These are phyloP conservation scores for Cystofilobasidium ferigula DNA, from an alignment of 768 basidiomycete species.

Conservation along the genomic window DNA sequence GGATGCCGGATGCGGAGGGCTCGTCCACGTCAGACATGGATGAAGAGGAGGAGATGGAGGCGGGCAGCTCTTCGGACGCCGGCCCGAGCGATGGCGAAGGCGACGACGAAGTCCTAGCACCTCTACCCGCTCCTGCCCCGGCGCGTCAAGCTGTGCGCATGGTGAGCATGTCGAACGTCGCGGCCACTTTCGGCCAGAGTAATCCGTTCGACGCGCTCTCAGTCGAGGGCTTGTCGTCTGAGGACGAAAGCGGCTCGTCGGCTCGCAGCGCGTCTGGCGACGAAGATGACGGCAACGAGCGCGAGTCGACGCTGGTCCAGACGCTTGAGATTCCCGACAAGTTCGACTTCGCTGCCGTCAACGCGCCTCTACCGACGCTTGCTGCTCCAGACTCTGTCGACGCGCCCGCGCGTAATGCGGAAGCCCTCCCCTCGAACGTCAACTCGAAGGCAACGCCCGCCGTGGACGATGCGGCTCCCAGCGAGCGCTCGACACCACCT, in stretches of 20 bases:
- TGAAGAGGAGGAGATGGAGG: background rate
- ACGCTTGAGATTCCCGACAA: conserved; percentile 3
- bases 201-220: background rate
- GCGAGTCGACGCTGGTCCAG: background rate
- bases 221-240: background rate
- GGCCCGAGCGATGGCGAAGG: background rate
- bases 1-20: background rate
- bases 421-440: too few species aligned
- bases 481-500: too few species aligned
- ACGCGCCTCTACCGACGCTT: too few species aligned
- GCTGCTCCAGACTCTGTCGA: too few species aligned
- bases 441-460: too few species aligned
- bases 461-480: too few species aligned
- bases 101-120: background rate
- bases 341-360: conserved; percentile 6
- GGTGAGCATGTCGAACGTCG: background rate
- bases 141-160: background rate
- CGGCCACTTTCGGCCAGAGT: background rate
- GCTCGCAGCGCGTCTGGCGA: background rate
- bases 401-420: too few species aligned
- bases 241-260: background rate
- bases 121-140: background rate
- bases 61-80: background rate
- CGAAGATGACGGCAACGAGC: background rate
- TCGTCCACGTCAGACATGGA: background rate